Evolutionary conservation across 1,284 basidiomycete species (phyloP), one percentile per base, ranked within the genome.

Genomic region (Cutaneotrichosporon mucoides): DNA sequence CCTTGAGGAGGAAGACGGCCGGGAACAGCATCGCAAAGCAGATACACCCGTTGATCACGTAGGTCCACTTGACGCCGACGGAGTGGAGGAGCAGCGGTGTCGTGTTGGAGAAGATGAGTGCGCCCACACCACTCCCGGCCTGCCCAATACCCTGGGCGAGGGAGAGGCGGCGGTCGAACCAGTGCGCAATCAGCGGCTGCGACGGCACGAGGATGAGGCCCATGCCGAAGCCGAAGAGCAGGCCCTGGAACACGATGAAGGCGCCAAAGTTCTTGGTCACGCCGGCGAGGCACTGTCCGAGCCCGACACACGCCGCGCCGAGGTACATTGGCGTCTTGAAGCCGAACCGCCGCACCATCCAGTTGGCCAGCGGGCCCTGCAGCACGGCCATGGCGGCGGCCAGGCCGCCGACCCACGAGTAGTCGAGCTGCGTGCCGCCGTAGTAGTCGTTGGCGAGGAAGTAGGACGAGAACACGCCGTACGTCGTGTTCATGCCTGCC

Each of bases 391-490:
- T 59, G 3, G 75, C 70, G 0, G 79, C 73, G 1, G 69, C 70
- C 43, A 81, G 64, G 7, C 79, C 79, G 36, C 79, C 79, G 6
- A 79, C 73, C 68, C 78, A 79, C 6, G 79, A 78, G 55, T 79
- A 81, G 15, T 75, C 68, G 51, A 79, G 73, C 69, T 24, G 77
- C 70, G 35, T 70, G 75, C 33, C 75, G 67, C 6, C 67, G 52
- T 78, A 80, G 62, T 77, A 77, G 66, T 79, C 73, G 66, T 79
- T 68, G 34, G 75, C 55, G 13, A 75, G 67, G 57, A 79, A 80
- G 61, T 74, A 79, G 10, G 77, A 68, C 6, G 78, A 70, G 66
- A 75, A 80, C n/a, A 80, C 76, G 15, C 79, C 79, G 49, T 79
- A 80, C 3, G 77, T 77, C 6, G 78, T 78, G 61, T 80, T 80